These are phyloP conservation scores for Leishmania major DNA, from an alignment of 208 protist species.

Conservation along the genomic window DNA sequence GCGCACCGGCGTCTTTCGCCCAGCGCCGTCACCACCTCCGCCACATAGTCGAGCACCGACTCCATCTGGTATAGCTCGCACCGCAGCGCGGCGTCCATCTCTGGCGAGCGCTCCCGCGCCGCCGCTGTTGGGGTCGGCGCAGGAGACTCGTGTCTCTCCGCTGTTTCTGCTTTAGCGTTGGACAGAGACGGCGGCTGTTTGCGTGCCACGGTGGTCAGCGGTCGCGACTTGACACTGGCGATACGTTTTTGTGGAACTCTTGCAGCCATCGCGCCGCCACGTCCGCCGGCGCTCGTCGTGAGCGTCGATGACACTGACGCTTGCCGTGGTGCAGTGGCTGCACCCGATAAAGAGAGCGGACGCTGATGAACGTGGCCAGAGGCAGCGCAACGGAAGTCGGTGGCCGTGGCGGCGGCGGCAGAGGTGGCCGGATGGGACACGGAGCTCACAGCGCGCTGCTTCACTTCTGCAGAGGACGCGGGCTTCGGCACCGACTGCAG, in stretches of 20 bases:
- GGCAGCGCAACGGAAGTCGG: not conserved
- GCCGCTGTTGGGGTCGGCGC: not conserved
- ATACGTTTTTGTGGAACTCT: not conserved
- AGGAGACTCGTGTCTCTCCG: not conserved
- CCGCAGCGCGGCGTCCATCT: conserved; percentile 5
- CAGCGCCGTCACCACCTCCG: conserved; percentile 44
- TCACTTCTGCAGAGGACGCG: not conserved
- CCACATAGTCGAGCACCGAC: conserved; percentile 64
- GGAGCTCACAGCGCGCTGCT: not conserved
- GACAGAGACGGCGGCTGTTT: not conserved
- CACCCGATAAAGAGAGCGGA: not conserved
- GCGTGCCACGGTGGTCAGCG: not conserved
- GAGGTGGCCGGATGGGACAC: not conserved
- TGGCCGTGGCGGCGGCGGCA: not conserved
- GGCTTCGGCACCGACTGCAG: not conserved
- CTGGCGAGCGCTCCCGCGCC: not conserved
- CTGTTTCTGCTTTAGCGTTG: not conserved
- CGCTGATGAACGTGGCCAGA: not conserved
- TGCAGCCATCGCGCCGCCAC: not conserved
- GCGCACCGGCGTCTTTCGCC: conserved; percentile 47
- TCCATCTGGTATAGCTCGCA: conserved; percentile 55
- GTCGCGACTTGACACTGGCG: conserved; percentile 1
- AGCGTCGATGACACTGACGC: not conserved
- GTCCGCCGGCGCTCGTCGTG: not conserved
- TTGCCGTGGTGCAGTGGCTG: not conserved